Base-by-base conservation (phyloP, 495 filamentous ascomycete species). In the Tuber brumale region DNA sequence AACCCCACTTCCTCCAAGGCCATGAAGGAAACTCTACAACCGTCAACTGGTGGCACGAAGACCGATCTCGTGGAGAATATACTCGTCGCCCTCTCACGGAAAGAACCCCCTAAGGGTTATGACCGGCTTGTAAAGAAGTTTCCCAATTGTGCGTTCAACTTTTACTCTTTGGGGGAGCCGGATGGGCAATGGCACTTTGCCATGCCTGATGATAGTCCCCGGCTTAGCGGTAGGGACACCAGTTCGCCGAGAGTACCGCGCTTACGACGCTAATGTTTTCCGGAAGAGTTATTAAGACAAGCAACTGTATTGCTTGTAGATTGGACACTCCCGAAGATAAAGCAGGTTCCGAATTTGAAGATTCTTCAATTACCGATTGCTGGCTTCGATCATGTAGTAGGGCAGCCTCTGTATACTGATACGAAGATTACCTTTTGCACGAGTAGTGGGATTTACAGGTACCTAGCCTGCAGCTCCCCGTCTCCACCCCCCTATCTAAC, bases 331-430 rank as follows among this genome's bases (percentile, higher is more conserved):
- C 89, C 89, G 9, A 84, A 85, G 8, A 81, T 84, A 0, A 82
- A 86, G 27, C 76, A 86, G n/a, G 86, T 84, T 0, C 87, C 86
- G 16, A 89, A 90, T 41, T 83, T 94, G 44, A 88, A 91, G 78
- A 84, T 93, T 69, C 89, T 97, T 48, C 94, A 97, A 78, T 86
- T 93, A 39, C 87, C 90, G 81, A 91, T 88, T 70, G 93, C 94
- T 8, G 94, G 94, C 2, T 87, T 89, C 18, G 92, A 97, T 81
- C 90, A 90, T 75, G 78, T 94, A 12, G 73, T 89, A 42, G 80
- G 89, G 5, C 80, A 88, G 46, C 91, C 91, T 7, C 85, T 95
- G 2, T 91, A 92, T 77, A 90, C 83, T 43, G 86, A 90, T 27
- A 89, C 89, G 19, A 79, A 89, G 21, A 87, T 94, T 72, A 84